Percentiles rank a stretch among this genome's conserved stretches.
Conservation (phyloP, 345 rosid genomes). For the Gossypium ekmanianum region DNA sequence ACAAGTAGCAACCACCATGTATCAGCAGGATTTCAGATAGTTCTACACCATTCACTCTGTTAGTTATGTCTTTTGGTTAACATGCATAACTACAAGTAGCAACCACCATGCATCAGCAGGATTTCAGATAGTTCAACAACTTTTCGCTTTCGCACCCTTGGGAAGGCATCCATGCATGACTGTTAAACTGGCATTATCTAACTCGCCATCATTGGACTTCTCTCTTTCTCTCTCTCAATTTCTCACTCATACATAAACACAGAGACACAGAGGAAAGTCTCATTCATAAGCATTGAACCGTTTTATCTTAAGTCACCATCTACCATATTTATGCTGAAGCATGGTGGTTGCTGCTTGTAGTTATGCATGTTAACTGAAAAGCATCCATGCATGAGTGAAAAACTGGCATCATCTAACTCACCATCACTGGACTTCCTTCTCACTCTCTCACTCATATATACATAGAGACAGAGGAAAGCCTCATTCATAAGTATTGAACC, state of each 20-base stretch:
- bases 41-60: neutral
- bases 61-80: slow-evolving; percentile 7
- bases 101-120: neutral
- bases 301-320: neutral
- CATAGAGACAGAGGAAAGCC: neutral
- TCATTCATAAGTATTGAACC: neutral
- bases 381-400: too few species aligned
- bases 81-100: neutral
- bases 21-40: neutral
- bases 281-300: neutral
- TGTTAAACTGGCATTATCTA: neutral
- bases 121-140: neutral
- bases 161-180: slow-evolving; percentile 1
- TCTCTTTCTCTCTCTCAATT: neutral
- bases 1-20: neutral
- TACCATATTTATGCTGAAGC: neutral
- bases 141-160: too few species aligned
- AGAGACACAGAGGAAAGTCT: neutral
- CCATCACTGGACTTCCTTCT: too few species aligned
- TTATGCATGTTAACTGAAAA: slow-evolving; percentile 2
- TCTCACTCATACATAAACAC: neutral
- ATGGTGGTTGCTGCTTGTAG: neutral
- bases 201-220: neutral
- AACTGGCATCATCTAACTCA: too few species aligned
- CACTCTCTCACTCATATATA: neutral